These are phyloP conservation scores for Amaranthus palmeri DNA, from an alignment of 148 eudicot genomes.

Conservation along the genomic window DNA sequence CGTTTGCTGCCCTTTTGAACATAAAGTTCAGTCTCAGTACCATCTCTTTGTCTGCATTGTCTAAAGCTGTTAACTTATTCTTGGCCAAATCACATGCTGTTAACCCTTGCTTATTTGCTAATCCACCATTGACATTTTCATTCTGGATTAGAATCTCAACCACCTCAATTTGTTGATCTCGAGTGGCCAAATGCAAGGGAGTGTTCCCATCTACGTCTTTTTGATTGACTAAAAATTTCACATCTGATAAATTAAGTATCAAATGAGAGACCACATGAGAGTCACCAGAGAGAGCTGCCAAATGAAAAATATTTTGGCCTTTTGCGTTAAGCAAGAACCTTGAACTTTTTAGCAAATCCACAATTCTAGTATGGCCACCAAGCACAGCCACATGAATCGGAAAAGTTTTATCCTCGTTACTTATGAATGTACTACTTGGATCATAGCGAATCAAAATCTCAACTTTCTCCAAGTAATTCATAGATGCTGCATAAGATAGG, in stretches of 20 bases:
- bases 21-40: background rate
- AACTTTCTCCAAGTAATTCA: background rate
- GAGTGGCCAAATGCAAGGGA: background rate
- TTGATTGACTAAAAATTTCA: background rate
- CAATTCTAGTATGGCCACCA: background rate
- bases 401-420: background rate
- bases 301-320: slow-evolving; percentile 1
- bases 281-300: background rate
- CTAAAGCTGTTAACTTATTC: too few relatives aligned
- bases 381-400: background rate
- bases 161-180: too few relatives aligned
- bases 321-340: background rate
- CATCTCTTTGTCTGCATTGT: too few relatives aligned
- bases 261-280: background rate
- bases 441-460: too few relatives aligned
- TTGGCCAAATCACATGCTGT: too few relatives aligned
- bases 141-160: too few relatives aligned
- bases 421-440: background rate
- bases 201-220: background rate
- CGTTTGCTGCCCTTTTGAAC: background rate
- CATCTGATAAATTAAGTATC: background rate
- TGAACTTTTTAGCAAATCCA: background rate
- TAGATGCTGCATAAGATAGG: background rate
- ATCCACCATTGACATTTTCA: too few relatives aligned
- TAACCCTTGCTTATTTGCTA: too few relatives aligned